Conservation (phyloP, 2,329 filamentous ascomycete genomes). For the Fusarium nurragi region DNA sequence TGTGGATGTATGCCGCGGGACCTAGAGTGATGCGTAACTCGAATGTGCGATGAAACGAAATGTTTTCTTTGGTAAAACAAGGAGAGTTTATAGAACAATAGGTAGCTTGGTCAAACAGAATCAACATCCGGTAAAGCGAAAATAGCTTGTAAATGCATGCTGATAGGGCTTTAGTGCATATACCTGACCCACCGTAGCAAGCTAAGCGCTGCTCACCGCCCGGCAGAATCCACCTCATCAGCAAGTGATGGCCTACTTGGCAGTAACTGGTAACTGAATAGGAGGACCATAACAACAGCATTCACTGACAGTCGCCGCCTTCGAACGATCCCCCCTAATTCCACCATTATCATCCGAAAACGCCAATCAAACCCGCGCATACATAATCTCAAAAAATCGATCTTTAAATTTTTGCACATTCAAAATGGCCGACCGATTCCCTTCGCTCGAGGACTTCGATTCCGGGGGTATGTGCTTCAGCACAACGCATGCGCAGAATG, state of each 20-base stretch:
- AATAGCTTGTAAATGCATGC: slow-evolving; percentile 41
- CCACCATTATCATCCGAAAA: background rate
- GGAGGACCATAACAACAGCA: slow-evolving; percentile 40
- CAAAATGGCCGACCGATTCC: slow-evolving; percentile 80
- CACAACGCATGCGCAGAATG: slow-evolving; percentile 11
- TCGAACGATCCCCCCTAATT: slow-evolving; percentile 7
- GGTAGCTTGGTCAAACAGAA: slow-evolving; percentile 37
- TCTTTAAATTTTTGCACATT: slow-evolving; percentile 1
- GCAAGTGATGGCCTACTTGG: slow-evolving; percentile 41
- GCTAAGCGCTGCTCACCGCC: slow-evolving; percentile 46
- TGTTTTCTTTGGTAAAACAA: slow-evolving; percentile 39
- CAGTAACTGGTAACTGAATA: slow-evolving; percentile 38
- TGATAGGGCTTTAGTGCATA: slow-evolving; percentile 39
- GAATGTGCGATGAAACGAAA: slow-evolving; percentile 33
- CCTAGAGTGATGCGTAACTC: slow-evolving; percentile 29
- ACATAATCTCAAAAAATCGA: background rate
- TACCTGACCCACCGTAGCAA: slow-evolving; percentile 4
- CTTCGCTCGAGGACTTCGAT: slow-evolving; percentile 82
- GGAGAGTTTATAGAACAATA: slow-evolving; percentile 35
- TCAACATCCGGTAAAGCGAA: slow-evolving; percentile 36
- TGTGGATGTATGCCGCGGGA: slow-evolving; percentile 27
- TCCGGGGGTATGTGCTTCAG: slow-evolving; percentile 62
- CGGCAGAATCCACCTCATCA: slow-evolving; percentile 49
- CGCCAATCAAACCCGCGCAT: background rate
- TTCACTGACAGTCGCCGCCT: slow-evolving; percentile 30